Base-by-base conservation (phyloP, 768 basidiomycete species). In the Termitomyces sp. region DNA sequence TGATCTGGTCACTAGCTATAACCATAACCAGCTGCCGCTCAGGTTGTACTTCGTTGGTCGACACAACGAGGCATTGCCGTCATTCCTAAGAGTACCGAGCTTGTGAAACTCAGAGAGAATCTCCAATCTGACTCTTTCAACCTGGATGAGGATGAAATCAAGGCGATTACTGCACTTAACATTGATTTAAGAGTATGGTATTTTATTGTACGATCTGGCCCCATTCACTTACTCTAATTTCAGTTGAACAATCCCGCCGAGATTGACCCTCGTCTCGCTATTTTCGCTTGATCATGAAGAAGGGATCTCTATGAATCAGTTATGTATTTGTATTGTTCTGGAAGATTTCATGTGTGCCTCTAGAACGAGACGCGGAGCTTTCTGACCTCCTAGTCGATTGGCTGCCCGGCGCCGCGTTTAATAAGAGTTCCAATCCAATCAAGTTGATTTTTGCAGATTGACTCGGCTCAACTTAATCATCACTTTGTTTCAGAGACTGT, bases 31-130 rank as follows among this genome's bases (percentile, higher is more conserved):
- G 77, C 78, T 43, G 68, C 82, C 4, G 87, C 88, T 7, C 89
- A 92, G 69, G 81, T 92, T 23, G 72, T 92, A 38, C 79, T 93
- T 53, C 80, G 89, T 62, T 93, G 90, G 90, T 83, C 88, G 2
- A 87, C 86, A 14, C 87, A 90, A 65, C 84, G 83, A 37, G 84
- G 82, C 10, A 77, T 91, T 58, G 84, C 85, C 34, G 84, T 92
- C 44, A 82, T 93, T 59, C 90, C 90, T 45, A 93, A 93, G 77
- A 82, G 78, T 49, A 83, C 82, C 67, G 63, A 75, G 61, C 50
- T 59, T 4, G 58, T 66, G 16, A 77, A 86, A 27, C 70, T 87
- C 52, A 63, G 65, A 17, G 71, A 84, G 66, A 91, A 91, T 69
- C 59, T 77, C 25, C 62, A 69, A 21, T 70, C 65, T 51, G 64